Conservation (phyloP, 2,329 filamentous ascomycete species). For the Aspergillus thermomutatus region DNA sequence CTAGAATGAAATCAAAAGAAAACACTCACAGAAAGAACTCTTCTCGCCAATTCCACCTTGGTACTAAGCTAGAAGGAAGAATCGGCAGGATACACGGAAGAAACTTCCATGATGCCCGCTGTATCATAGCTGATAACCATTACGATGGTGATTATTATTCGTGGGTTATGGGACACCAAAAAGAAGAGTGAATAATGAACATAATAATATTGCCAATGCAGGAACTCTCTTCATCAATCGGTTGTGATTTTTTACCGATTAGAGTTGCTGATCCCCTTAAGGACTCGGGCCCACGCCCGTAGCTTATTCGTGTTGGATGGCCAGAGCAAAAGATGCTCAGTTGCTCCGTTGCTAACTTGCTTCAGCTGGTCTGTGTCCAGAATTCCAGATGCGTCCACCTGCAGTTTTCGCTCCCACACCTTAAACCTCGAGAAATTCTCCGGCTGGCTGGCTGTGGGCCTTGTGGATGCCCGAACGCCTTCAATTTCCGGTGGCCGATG, state of each 20-base stretch:
- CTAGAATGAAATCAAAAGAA: background rate
- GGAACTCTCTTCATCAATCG: constrained; percentile 9
- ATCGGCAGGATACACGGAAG: background rate
- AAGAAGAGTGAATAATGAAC: background rate
- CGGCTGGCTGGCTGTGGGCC: background rate
- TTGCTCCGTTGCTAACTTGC: background rate
- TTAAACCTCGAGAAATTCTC: constrained; percentile 2
- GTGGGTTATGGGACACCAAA: background rate
- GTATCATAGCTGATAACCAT: background rate
- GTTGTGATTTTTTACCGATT: constrained; percentile 7
- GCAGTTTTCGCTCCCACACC: constrained; percentile 5
- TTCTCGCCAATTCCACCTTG: background rate
- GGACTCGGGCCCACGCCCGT: constrained; percentile 7
- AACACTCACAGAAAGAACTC: background rate
- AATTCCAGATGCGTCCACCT: constrained; percentile 3
- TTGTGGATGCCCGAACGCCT: constrained; percentile 9
- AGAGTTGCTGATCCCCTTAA: constrained; percentile 18
- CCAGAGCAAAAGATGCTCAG: background rate
- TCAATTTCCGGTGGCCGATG: constrained; percentile 8
- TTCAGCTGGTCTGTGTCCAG: background rate
- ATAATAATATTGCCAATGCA: constrained; percentile 6
- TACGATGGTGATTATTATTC: background rate
- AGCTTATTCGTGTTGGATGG: constrained; percentile 12
- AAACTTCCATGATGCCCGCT: background rate
- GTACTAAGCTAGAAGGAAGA: background rate